Evolutionary conservation across 495 filamentous ascomycete species (phyloP), one percentile per base, ranked within the genome.

Genomic region (Tuber aestivum): DNA sequence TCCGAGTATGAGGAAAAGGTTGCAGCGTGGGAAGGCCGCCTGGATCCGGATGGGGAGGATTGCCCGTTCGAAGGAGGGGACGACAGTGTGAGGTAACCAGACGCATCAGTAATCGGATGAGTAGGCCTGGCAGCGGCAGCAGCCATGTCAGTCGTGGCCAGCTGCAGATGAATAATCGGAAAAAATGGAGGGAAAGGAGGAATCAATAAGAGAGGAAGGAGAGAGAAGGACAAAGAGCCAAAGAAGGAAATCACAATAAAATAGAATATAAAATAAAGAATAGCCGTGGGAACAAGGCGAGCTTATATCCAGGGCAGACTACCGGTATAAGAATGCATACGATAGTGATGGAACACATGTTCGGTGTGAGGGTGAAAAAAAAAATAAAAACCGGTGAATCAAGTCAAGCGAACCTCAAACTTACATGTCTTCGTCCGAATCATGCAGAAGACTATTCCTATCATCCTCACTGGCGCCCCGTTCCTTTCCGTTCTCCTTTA

Each of bases 391-490:
- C 70, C 40, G 18, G 72, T 44, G 41, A 73, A 61, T 77, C 80
- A 75, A 76, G 70, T 74, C 75, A 77, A 44, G 74, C 72, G 78
- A 75, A 74, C 38, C 69, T 75, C 61, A 27, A 88, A n/a, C 90
- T 88, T 87, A 93, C 92, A 85, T 85, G 77, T 92, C 92, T 32
- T 86, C 84, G 69, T 93, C 92, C 12, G 90, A 91, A 82, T 92
- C 92, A 80, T 92, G 88, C 76, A 92, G 81, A 32, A 92, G 84
- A 78, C 89, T 90, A 79, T 85, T 88, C 23, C 82, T 84, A 45
- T 86, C 87, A 77, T 87, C 87, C 44, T 82, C 80, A 56, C 78
- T 82, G 65, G 75, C 72, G 56, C 56, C 56, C 27, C 44, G 72
- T 79, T 75, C 75, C 78, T 65, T 71, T 75, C 70, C 65, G 69